These are phyloP conservation scores for Lepiota venenata DNA, from an alignment of 768 basidiomycete species.

Conservation along the genomic window DNA sequence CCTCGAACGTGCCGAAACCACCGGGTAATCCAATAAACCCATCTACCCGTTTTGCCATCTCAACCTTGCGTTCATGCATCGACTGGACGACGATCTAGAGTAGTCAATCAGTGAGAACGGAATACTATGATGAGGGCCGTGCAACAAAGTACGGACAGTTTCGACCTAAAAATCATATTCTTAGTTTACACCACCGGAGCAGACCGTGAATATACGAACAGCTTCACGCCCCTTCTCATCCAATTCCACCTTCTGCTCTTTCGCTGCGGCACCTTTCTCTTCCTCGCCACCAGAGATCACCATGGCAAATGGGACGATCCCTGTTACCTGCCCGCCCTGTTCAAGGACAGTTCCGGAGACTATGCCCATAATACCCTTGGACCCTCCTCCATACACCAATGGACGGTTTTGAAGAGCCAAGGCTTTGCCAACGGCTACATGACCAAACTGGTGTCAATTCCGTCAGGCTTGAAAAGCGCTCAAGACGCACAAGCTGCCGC, in stretches of 20 bases:
- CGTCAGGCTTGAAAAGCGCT: neutral
- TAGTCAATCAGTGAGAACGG: neutral
- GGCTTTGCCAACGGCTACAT: constrained; percentile 68
- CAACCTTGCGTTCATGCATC: constrained; percentile 88
- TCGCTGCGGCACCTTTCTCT: constrained; percentile 37
- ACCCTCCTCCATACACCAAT: constrained; percentile 87
- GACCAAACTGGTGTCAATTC: neutral
- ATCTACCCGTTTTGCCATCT: constrained; percentile 79
- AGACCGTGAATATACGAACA: constrained; percentile 14
- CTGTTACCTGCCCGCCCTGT: constrained; percentile 69
- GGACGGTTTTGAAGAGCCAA: constrained; percentile 57
- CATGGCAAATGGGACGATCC: constrained; percentile 80
- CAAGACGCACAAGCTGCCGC: constrained; percentile 67
- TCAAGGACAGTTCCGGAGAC: constrained; percentile 66
- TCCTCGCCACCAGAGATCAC: constrained; percentile 59
- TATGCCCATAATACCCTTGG: constrained; percentile 81
- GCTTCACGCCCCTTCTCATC: constrained; percentile 25
- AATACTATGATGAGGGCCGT: neutral
- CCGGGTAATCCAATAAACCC: constrained; percentile 92
- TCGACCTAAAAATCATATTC: constrained; percentile 20
- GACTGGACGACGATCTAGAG: constrained; percentile 66
- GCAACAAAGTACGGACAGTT: constrained; percentile 23
- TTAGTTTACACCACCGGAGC: neutral
- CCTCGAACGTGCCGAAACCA: constrained; percentile 94
- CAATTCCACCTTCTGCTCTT: constrained; percentile 16